phyloP scores from a whole-genome alignment of 768 basidiomycete genomes.

The Hericium coralloides region DNA sequence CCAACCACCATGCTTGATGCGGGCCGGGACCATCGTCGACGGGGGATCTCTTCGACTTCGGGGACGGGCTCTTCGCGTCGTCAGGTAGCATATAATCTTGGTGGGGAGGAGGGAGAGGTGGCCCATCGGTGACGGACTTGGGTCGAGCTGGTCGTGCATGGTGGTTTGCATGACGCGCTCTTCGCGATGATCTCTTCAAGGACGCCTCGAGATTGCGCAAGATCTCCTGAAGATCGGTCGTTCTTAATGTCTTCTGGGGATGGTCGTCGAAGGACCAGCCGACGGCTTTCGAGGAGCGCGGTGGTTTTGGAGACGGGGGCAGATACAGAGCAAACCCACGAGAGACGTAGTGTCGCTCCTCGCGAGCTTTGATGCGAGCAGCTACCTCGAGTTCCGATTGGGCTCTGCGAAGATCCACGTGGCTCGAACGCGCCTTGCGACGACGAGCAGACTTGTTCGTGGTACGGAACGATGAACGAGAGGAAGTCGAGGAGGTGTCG shows the following conservation, averaged over 20 bases:
- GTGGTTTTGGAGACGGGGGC: constrained; percentile 28
- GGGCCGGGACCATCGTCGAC: background rate
- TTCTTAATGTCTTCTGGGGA: constrained; percentile 9
- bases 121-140: constrained; percentile 1
- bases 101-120: constrained; percentile 11
- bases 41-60: background rate
- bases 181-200: constrained; percentile 7
- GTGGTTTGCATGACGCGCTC: background rate
- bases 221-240: constrained; percentile 12
- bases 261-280: constrained; percentile 1
- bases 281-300: background rate
- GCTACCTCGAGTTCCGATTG: constrained; percentile 52
- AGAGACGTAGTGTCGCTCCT: constrained; percentile 47
- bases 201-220: constrained; percentile 10
- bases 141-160: background rate
- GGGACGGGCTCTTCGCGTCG: background rate
- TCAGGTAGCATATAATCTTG: constrained; percentile 30
- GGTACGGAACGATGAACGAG: constrained; percentile 29
- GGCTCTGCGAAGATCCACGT: constrained; percentile 37
- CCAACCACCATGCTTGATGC: constrained; percentile 80
- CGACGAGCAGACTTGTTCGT: constrained; percentile 27
- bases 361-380: constrained; percentile 55
- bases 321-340: constrained; percentile 60
- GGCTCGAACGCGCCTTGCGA: constrained; percentile 38
- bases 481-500: constrained; percentile 33